phyloP scores from a whole-genome alignment of 305 asterid genomes.

The Fraxinus sp. region DNA sequence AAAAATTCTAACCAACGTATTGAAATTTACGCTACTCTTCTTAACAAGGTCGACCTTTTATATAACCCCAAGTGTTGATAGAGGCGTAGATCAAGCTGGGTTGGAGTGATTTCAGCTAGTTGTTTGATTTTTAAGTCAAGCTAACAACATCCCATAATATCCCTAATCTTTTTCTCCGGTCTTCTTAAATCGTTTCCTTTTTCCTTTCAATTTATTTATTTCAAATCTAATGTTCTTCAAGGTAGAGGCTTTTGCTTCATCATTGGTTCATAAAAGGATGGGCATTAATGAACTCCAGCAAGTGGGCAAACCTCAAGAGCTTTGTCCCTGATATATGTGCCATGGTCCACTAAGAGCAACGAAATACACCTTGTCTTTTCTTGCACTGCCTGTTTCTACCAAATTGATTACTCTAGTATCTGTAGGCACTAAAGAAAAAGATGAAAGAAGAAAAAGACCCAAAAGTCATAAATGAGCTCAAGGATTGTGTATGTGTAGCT shows the following conservation, averaged over 20 bases:
- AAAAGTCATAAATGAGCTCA: conserved; percentile 51
- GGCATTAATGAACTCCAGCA: neutral
- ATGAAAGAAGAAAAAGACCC: conserved; percentile 70
- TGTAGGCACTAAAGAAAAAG: conserved; percentile 61
- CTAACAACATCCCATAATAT: too few species aligned
- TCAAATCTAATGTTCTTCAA: neutral
- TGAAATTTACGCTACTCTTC: too few species aligned
- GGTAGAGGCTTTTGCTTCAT: neutral
- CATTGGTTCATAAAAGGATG: neutral
- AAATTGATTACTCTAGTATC: conserved; percentile 9
- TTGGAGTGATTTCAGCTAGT: too few species aligned
- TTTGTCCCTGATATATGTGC: neutral
- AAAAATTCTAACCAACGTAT: too few species aligned
- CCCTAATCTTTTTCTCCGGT: neutral
- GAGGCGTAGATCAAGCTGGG: too few species aligned
- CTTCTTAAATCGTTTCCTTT: neutral
- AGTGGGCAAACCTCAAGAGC: neutral
- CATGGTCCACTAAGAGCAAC: neutral
- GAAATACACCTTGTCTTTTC: neutral
- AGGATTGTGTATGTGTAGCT: conserved; percentile 46
- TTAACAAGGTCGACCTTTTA: too few species aligned
- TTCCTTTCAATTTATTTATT: neutral
- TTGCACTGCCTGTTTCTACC: neutral
- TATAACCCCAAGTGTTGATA: too few species aligned
- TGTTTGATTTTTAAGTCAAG: too few species aligned